Evolutionary conservation across 2,329 filamentous ascomycete species (phyloP).

Genomic region (Epichloe gansuensis): DNA sequence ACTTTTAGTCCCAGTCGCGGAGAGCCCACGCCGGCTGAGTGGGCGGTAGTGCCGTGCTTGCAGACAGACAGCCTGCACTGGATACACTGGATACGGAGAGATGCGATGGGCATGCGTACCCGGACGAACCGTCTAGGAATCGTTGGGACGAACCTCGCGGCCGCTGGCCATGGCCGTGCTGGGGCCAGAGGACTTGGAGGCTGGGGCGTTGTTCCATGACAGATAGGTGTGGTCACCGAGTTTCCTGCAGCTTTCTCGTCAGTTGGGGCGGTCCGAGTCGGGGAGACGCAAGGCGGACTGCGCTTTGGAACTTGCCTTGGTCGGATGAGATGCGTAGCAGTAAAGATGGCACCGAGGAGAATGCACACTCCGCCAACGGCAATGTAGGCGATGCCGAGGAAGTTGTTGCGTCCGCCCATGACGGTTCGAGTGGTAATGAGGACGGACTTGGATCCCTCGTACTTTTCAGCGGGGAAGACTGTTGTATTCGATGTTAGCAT

Average conservation of each 20-base stretch:
- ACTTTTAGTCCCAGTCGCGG: not conserved
- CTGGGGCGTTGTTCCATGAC: conserved; percentile 68
- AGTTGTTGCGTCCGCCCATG: conserved; percentile 90
- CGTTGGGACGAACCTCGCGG: conserved; percentile 39
- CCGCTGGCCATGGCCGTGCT: conserved; percentile 38
- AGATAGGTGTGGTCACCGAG: conserved; percentile 95
- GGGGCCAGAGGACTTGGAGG: conserved; percentile 29
- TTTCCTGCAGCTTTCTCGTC: conserved; percentile 49
- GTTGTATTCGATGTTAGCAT: not conserved
- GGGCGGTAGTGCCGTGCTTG: not conserved
- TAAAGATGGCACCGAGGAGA: conserved; percentile 76
- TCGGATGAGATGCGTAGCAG: conserved; percentile 79
- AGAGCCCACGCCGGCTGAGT: not conserved
- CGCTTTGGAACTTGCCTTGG: conserved; percentile 51
- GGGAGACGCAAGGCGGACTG: conserved; percentile 1
- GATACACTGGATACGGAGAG: not conserved
- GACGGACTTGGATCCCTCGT: conserved; percentile 80
- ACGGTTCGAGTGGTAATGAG: conserved; percentile 82
- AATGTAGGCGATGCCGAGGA: conserved; percentile 91
- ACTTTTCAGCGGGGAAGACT: conserved; percentile 73
- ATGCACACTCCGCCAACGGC: conserved; percentile 91
- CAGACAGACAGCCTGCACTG: not conserved
- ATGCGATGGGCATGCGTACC: conserved; percentile 7
- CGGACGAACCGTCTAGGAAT: conserved; percentile 26
- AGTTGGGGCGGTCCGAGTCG: not conserved